Conservation (phyloP, 805 yeast species). For the Yarrowia yakushimensis region DNA sequence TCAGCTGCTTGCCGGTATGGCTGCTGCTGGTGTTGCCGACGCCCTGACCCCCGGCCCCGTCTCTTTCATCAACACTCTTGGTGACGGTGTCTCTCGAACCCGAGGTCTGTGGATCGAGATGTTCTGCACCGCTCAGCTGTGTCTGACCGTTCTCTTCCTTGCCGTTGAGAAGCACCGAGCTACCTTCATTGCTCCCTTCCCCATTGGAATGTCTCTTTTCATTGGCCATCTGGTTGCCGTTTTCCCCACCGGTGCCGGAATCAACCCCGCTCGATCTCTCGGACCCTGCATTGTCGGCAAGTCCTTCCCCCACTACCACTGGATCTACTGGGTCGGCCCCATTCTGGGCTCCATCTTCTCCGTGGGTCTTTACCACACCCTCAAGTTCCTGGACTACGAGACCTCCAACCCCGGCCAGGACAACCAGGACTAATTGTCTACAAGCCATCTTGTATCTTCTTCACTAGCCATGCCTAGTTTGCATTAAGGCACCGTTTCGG, state of each 20-base stretch:
- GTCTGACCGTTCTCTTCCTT: constrained; percentile 72
- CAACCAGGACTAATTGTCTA: constrained; percentile 41
- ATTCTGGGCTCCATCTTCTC: constrained; percentile 66
- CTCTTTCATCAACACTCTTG: constrained; percentile 65
- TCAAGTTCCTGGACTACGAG: constrained; percentile 65
- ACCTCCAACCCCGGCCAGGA: constrained; percentile 69
- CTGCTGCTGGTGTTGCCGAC: constrained; percentile 84
- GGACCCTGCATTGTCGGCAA: constrained; percentile 76
- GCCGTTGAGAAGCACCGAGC: constrained; percentile 80
- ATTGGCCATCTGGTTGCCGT: constrained; percentile 78
- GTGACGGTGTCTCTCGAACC: constrained; percentile 65
- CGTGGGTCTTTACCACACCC: constrained; percentile 60
- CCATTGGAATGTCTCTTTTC: constrained; percentile 77
- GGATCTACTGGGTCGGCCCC: constrained; percentile 95
- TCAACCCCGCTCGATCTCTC: constrained; percentile 85
- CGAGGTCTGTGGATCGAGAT: constrained; percentile 81
- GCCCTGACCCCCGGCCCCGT: constrained; percentile 82
- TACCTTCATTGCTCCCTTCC: constrained; percentile 75
- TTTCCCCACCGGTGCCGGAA: constrained; percentile 85
- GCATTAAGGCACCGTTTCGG: not conserved
- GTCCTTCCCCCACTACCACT: constrained; percentile 76
- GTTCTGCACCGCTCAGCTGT: constrained; percentile 69
- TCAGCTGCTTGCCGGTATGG: constrained; percentile 82
- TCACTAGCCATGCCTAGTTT: constrained; percentile 17
- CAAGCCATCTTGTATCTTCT: not conserved